These are phyloP conservation scores for Neoboletus brunneissimus DNA, from an alignment of 768 basidiomycete genomes.

Conservation along the genomic window DNA sequence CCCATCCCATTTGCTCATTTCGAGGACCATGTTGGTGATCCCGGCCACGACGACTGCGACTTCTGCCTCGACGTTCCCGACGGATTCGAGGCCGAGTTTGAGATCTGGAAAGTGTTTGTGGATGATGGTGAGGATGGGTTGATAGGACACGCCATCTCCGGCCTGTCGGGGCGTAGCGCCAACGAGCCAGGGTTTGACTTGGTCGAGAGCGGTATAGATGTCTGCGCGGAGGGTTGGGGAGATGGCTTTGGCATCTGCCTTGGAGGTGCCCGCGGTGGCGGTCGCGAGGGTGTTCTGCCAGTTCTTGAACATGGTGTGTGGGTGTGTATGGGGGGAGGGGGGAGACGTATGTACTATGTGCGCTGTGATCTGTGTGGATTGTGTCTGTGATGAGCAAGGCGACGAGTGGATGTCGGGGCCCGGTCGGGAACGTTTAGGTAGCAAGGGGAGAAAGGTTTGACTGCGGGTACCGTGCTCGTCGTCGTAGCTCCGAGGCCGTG, in stretches of 20 bases:
- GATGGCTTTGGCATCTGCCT: slow-evolving; percentile 36
- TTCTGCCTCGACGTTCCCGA: slow-evolving; percentile 48
- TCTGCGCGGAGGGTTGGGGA: slow-evolving; percentile 50
- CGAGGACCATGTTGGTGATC: slow-evolving; percentile 52
- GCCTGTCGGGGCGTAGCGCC: slow-evolving; percentile 42
- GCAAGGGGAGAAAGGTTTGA: neutral
- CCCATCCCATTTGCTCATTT: slow-evolving; percentile 55
- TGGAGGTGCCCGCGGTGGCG: slow-evolving; percentile 17
- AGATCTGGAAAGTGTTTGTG: slow-evolving; percentile 50
- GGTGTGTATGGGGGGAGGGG: neutral
- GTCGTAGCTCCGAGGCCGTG: neutral
- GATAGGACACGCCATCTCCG: slow-evolving; percentile 54
- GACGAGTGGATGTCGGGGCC: neutral
- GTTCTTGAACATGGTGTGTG: slow-evolving; percentile 44
- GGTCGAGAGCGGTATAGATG: slow-evolving; percentile 49
- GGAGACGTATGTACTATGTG: neutral
- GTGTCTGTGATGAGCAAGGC: neutral
- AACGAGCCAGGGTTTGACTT: slow-evolving; percentile 44
- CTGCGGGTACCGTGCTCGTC: neutral
- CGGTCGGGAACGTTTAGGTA: neutral
- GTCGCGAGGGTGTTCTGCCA: slow-evolving; percentile 41
- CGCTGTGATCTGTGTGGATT: neutral
- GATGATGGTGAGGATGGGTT: slow-evolving; percentile 41
- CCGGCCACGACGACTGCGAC: slow-evolving; percentile 49
- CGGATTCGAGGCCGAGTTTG: slow-evolving; percentile 44